Evolutionary conservation across 352 stramenopile species (phyloP), one percentile per base, ranked within the genome.

Genomic region (Aphanomyces invadans): DNA sequence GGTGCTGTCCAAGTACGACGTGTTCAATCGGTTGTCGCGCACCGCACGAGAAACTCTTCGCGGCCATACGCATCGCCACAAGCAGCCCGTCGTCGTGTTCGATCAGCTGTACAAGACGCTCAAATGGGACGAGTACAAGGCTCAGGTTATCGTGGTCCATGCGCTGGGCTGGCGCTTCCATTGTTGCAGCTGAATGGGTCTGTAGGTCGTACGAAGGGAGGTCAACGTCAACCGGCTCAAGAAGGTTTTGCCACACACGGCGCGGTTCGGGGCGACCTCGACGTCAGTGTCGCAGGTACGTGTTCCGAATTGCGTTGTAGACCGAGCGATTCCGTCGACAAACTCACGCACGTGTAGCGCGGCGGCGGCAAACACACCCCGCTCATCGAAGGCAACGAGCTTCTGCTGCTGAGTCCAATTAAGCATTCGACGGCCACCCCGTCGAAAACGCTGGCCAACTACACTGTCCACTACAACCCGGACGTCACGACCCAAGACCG

Each of bases 1-100:
- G 12, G 54, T 88, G 11, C 73, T 91, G 0, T 87, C 82, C 29
- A 91, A 91, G 60, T 88, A 91, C 63, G 82, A 91, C 53, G 80
- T 89, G 1, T 91, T 88, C 49, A 80, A 91, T 64, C 80, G 82
- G 0, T 55, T 91, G 1, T 87, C 82, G 0, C 74, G 75, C 0
- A 71, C 76, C 0, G 79, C 78, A 29, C 68, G 82, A 5, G 80
- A 91, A 62, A 86, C 74, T 0, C 62, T 89, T 1, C 76, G 79
- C 4, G 68, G 73, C 31, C 74, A 78, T 0, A 77, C 73, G 3
- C 74, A 83, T 5, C 71, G 64, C 19, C 77, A 78, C 33, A 73
- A 72, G 0, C 73, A 83, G 38, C 78, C 68, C 21, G 73, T 91
- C 52, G 77, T 88, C 23, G 86, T 87, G 65, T 52, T 88, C 23